Percentiles rank a stretch among this genome's conserved stretches.
Conservation (phyloP, 2,329 filamentous ascomycete genomes). For the Nemania abortiva region DNA sequence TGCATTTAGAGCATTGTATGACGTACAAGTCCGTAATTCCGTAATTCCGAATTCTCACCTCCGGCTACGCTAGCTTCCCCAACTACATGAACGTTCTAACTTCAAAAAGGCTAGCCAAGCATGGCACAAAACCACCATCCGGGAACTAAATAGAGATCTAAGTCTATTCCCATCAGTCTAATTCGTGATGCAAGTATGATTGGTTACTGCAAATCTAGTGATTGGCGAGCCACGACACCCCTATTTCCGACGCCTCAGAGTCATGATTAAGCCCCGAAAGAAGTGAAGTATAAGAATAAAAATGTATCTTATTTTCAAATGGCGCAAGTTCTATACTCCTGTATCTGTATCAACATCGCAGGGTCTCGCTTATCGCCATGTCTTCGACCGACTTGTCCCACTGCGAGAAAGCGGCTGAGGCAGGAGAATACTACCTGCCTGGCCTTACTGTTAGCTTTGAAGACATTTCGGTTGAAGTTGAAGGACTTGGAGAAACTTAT, state of each 20-base stretch:
- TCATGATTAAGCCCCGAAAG: background rate
- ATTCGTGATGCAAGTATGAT: background rate
- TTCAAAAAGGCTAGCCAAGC: background rate
- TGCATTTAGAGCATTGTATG: background rate
- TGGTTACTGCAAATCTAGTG: background rate
- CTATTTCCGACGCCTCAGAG: constrained; percentile 8
- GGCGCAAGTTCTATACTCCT: no score
- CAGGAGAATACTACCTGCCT: background rate
- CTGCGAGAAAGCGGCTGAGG: constrained; percentile 4
- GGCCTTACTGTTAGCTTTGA: constrained; percentile 22
- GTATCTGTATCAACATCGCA: background rate
- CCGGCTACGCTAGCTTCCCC: background rate
- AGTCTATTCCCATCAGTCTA: background rate
- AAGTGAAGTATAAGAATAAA: no score
- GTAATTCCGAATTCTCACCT: constrained; percentile 17
- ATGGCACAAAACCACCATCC: background rate
- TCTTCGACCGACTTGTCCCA: constrained; percentile 11
- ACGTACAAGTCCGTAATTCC: constrained; percentile 15
- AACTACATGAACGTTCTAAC: background rate
- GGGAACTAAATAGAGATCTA: no score
- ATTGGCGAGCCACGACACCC: background rate
- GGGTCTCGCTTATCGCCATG: background rate
- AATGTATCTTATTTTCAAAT: no score
- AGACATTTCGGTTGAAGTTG: constrained; percentile 17
- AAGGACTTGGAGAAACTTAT: constrained; percentile 19